Evolutionary conservation across 2,329 filamentous ascomycete species (phyloP), one percentile per base, ranked within the genome.

Genomic region (Xylariaceae sp.): DNA sequence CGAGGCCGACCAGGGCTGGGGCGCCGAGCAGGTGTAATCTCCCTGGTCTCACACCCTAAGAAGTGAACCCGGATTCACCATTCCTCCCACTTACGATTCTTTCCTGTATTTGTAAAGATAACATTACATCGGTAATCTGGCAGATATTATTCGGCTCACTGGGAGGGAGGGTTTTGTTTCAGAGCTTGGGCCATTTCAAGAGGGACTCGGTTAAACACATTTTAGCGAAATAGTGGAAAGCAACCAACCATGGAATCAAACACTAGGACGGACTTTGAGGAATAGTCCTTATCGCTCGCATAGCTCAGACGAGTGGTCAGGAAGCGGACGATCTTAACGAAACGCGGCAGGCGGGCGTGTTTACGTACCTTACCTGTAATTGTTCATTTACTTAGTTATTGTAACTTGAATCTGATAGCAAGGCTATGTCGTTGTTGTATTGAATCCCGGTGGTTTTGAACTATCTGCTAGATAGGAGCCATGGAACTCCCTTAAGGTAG

Each of bases 1-100:
- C 73, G 89, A 91, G 74, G 86, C 85, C 62, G 88, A 91, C 69
- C 82, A 84, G 65, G 86, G 87, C 68, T 92, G 89, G 88, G 89
- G 88, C 54, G 87, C 88, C 61, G 89, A 91, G 79, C 87, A 90
- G 78, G 87, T 91, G 31, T 64, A 61, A 47, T 24, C 31, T n/a
- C 9, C 17, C 26, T n/a, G 6, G n/a, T n/a, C n/a, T 43, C 19
- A 16, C 16, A 29, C 44, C 17, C 8, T 2, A 23, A 44, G 31
- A 41, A 28, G 23, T 12, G 16, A 34, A 31, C 31, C 19, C 9
- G 26, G n/a, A 19, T 7, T n/a, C 17, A 17, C 28, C 16, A 44
- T 40, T 29, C 8, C 9, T 41, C 23, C 26, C 26, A 36, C 28
- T 26, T 53, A 19, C 43, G 11, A 26, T 50, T 57, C 40, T 53